Base-by-base conservation (phyloP, 352 stramenopile genomes). In the Phytopythium cucurbitacearum region DNA sequence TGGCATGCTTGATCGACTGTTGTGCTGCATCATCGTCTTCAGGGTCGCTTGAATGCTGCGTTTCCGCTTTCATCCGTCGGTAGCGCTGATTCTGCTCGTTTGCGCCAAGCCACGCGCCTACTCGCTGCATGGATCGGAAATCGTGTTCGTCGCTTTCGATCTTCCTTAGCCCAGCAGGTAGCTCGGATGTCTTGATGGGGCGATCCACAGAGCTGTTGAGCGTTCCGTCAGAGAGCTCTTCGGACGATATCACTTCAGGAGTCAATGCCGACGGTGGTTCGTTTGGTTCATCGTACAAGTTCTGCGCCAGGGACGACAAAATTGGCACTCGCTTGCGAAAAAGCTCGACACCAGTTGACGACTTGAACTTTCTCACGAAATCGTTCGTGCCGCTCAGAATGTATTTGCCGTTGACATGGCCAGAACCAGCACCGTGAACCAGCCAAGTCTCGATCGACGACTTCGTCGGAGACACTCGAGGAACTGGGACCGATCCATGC, bases 391-490 rank as follows among this genome's bases (percentile, higher is more conserved):
- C 82, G 45, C 48, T 82, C 4, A 73, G 57, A 28, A 92, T 68
- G 43, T 89, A 90, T 10, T 74, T 76, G 3, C 78, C 77, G 46
- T 92, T 92, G 3, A 90, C 48, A 48, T 84, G 67, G 0, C 52
- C 55, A 0, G 70, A 56, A 5, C 82, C 82, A 21, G 82, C 80
- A 16, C 78, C 80, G 41, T 46, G 51, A 0, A 90, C 70, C 3
- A 72, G 49, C 75, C 75, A 87, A 10, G 80, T 83, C 33, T 90
- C 77, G 6, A 90, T 69, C 2, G 77, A 75, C 3, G 76, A 80
- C 49, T 80, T 77, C 3, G 73, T 12, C 3, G 39, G 41, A 0
- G 15, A 56, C 1, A 88, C 16, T 34, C 48, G 42, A 10, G 80
- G 80, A 11, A 53, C 49, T 13, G 76, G 74, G 8, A 49, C 48